Evolutionary conservation across 345 rosid genomes (phyloP), one percentile per base, ranked within the genome.

Genomic region (Citropsis articulata): DNA sequence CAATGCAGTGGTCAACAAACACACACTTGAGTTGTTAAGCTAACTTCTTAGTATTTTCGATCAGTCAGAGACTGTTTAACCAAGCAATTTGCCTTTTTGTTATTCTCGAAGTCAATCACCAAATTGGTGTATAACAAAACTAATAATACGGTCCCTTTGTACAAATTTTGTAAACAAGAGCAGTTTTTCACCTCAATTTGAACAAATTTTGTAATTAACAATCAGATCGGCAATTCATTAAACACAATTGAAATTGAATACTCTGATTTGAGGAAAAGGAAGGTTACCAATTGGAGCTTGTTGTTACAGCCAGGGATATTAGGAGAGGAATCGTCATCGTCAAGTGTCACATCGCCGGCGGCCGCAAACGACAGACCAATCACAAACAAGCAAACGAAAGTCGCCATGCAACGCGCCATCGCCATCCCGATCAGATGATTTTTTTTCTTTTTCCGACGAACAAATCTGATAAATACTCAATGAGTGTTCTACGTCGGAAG

Each of bases 231-330:
- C 8, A 63, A 28, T 63, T 35, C 6, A n/a, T 59, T n/a, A 59
- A 66, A 28, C 30, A 27, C 22, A 18, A 0, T 30, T 28, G 33
- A 22, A 59, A 59, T 59, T 9, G 27, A 59, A 1, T 59, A 28
- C 12, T 2, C 24, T 59, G 12, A 59, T 59, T 38, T 8, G 6
- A 36, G 13, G 38, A 60, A 59, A 45, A 56, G 6, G 9, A 66
- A 48, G 71, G 59, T 63, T 80, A 89, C 92, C 92, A 87, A 77
- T 80, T 85, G 88, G 27, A 83, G 80, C 75, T 73, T 79, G 77
- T 89, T 87, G 79, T 78, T 75, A 68, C 92, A 89, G 24, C 83
- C 86, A 69, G 83, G 75, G 66, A 81, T 60, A 50, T 78, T 78
- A n/a, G 89, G 82, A 75, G 69, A 61, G 53, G 80, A 83, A 60